Evolutionary conservation across 371 early-diverging fungal genomes (phyloP).

Genomic region (Mucor circinelloides): DNA sequence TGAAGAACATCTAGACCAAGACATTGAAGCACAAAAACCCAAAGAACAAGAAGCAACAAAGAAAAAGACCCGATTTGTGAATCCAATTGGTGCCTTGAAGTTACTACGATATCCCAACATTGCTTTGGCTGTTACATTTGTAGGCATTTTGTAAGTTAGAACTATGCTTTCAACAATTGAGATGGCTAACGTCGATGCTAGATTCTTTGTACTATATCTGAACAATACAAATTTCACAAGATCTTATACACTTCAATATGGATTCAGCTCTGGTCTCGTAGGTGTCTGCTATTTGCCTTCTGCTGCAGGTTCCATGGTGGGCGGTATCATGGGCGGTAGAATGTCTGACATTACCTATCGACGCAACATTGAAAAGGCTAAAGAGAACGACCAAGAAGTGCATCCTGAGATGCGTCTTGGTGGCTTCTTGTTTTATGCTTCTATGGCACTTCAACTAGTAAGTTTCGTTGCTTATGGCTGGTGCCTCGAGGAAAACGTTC

Average conservation of each 20-base stretch:
- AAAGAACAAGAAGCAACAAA: neutral
- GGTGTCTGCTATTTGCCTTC: conserved; percentile 41
- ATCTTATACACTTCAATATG: conserved; percentile 36
- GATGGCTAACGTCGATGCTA: neutral
- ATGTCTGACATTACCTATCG: conserved; percentile 35
- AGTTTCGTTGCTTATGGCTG: conserved; percentile 45
- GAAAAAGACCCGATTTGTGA: conserved; percentile 15
- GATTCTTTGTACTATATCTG: conserved; percentile 35
- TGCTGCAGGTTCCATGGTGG: conserved; percentile 36
- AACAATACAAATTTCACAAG: conserved; percentile 40
- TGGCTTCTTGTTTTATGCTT: conserved; percentile 22
- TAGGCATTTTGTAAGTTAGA: conserved; percentile 39
- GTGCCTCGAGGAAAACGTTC: conserved; percentile 42
- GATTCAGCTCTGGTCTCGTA: conserved; percentile 28
- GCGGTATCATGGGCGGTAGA: conserved; percentile 39
- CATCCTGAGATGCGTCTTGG: conserved; percentile 46
- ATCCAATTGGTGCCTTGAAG: conserved; percentile 39
- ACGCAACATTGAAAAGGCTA: conserved; percentile 22
- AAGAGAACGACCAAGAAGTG: conserved; percentile 11
- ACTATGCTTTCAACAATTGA: neutral
- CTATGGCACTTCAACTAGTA: conserved; percentile 20
- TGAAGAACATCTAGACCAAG: neutral
- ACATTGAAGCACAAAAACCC: conserved; percentile 1
- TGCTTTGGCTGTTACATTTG: conserved; percentile 29
- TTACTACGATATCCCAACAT: conserved; percentile 36